Evolutionary conservation across 306 rosid genomes (phyloP).

Genomic region (Comarum palustre): DNA sequence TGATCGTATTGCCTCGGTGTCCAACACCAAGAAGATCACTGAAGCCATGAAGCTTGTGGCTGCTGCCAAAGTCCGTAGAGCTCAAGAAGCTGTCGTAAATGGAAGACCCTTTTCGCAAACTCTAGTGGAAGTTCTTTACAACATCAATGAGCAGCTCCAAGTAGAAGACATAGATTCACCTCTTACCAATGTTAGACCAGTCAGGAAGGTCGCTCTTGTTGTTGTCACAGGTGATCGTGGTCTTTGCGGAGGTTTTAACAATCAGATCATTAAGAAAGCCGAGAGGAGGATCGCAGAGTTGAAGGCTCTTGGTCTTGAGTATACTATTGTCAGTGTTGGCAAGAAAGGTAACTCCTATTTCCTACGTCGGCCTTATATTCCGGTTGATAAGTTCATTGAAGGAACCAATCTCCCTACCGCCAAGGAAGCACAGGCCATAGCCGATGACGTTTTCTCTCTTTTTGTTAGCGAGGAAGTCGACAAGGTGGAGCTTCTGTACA

Average conservation of each 20-base stretch:
- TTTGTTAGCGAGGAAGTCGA: slow-evolving; percentile 84
- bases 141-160: slow-evolving; percentile 86
- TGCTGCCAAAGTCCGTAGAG: slow-evolving; percentile 88
- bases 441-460: slow-evolving; percentile 81
- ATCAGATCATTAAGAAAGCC: slow-evolving; percentile 57
- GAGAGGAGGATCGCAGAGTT: slow-evolving; percentile 60
- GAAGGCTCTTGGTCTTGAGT: slow-evolving; percentile 59
- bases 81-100: slow-evolving; percentile 89
- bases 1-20: slow-evolving; percentile 65
- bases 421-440: slow-evolving; percentile 89
- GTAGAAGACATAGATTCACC: slow-evolving; percentile 68
- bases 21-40: slow-evolving; percentile 84
- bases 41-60: slow-evolving; percentile 98
- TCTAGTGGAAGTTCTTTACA: slow-evolving; percentile 85
- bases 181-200: slow-evolving; percentile 70
- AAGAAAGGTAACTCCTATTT: slow-evolving; percentile 82
- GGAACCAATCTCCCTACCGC: slow-evolving; percentile 67
- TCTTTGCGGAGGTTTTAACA: slow-evolving; percentile 79
- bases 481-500: slow-evolving; percentile 80
- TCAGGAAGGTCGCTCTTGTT: slow-evolving; percentile 71
- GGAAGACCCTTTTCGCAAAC: slow-evolving; percentile 88
- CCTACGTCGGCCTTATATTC: slow-evolving; percentile 70
- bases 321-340: slow-evolving; percentile 69
- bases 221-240: slow-evolving; percentile 89
- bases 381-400: slow-evolving; percentile 69